Evolutionary conservation across 2,329 filamentous ascomycete species (phyloP).

Genomic region (Fusarium coffeatum): DNA sequence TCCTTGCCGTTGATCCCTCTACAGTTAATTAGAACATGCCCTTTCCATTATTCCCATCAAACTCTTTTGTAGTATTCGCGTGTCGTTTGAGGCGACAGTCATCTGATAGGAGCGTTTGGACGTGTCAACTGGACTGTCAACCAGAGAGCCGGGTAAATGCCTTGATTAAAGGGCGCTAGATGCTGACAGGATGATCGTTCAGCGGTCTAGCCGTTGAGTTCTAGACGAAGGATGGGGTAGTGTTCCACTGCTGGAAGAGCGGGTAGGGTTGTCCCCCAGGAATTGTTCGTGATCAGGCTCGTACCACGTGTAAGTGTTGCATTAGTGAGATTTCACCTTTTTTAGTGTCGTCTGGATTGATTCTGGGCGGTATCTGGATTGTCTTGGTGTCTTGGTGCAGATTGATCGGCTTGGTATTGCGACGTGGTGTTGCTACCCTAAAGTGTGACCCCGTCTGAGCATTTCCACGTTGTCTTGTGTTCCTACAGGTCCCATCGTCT

Average conservation of each 20-base stretch:
- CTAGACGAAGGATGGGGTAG: neutral
- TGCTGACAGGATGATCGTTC: neutral
- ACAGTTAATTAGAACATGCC: neutral
- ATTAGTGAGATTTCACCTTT: neutral
- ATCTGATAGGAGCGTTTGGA: neutral
- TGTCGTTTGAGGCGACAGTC: neutral
- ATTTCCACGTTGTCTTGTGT: neutral
- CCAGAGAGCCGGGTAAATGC: neutral
- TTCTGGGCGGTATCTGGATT: neutral
- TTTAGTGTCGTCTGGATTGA: neutral
- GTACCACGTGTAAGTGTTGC: conserved; percentile 1
- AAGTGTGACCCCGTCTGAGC: neutral
- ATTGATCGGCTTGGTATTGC: neutral
- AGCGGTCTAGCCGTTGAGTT: neutral
- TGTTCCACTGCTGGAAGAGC: no score
- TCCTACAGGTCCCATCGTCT: no score
- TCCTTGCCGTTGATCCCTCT: conserved; percentile 32
- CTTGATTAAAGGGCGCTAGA: neutral
- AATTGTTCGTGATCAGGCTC: neutral
- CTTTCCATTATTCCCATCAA: neutral
- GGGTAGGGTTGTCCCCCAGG: neutral
- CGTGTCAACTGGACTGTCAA: neutral
- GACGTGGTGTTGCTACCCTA: neutral
- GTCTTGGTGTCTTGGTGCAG: neutral
- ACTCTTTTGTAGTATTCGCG: no score